A percentile compares a stretch with the other conserved stretches of the same genome.
Evolutionary conservation across 2,329 filamentous ascomycete genomes (phyloP).

Genomic region (Cladophialophora exuberans): DNA sequence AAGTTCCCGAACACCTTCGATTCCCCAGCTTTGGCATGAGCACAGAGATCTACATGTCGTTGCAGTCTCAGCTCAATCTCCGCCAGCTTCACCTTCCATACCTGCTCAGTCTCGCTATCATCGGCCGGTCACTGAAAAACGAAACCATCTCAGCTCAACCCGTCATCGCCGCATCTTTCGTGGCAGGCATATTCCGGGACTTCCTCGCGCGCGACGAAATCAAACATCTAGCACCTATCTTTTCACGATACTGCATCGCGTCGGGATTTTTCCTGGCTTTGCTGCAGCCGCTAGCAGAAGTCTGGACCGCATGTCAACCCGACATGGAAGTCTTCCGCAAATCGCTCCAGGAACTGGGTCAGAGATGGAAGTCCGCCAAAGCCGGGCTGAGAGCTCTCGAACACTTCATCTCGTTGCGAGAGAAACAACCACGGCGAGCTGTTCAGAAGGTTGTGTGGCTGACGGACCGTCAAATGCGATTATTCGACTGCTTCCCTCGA

Average conservation of each 20-base stretch:
- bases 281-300: conserved; percentile 13
- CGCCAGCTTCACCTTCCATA: conserved; percentile 45
- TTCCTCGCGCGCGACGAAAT: conserved; percentile 49
- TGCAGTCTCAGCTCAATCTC: conserved; percentile 42
- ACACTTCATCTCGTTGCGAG: conserved; percentile 1
- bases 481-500: conserved; percentile 3
- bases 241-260: conserved; percentile 48
- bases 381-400: conserved; percentile 1
- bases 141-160: conserved; percentile 40
- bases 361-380: conserved; percentile 8
- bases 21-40: neutral
- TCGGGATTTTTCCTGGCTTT: conserved; percentile 45
- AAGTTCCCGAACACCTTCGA: neutral
- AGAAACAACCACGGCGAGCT: conserved; percentile 3
- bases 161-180: conserved; percentile 46
- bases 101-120: conserved; percentile 44
- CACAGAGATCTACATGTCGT: neutral
- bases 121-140: conserved; percentile 38
- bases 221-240: conserved; percentile 47
- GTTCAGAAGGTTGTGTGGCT: conserved; percentile 4
- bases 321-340: conserved; percentile 5
- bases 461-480: conserved; percentile 1
- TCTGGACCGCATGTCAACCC: conserved; percentile 2
- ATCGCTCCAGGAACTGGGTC: conserved; percentile 2
- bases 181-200: conserved; percentile 49